A percentile compares a stretch with the other conserved stretches of the same genome.
These are phyloP conservation scores for Daedalea quercina DNA, from an alignment of 768 basidiomycete species.

Conservation along the genomic window DNA sequence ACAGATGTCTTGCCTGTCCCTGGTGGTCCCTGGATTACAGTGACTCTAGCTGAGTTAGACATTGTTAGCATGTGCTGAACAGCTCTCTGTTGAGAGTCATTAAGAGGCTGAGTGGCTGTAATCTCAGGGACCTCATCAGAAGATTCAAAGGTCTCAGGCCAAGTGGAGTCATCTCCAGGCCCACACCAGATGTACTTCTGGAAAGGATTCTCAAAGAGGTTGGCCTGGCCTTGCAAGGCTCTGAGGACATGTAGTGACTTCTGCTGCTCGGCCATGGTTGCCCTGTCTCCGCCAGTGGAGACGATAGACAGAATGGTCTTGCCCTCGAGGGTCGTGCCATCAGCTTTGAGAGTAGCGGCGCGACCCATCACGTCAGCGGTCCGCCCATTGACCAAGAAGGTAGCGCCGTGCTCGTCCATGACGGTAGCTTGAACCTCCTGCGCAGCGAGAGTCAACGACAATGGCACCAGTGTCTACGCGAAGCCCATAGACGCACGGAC, in stretches of 20 bases:
- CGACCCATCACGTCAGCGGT: conserved; percentile 12
- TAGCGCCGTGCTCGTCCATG: conserved; percentile 18
- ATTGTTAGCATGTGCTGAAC: conserved; percentile 31
- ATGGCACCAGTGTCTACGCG: too few species aligned
- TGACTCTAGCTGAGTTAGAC: conserved; percentile 28
- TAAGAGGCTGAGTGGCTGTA: conserved; percentile 25
- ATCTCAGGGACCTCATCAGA: conserved; percentile 14
- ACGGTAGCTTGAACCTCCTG: conserved; percentile 9
- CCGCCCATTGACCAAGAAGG: conserved; percentile 18
- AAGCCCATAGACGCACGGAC: conserved; percentile 11
- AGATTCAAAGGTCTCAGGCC: conserved; percentile 30
- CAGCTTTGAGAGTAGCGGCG: conserved; percentile 17
- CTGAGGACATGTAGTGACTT: conserved; percentile 25
- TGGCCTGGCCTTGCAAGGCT: conserved; percentile 28
- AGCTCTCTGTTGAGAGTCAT: conserved; percentile 32
- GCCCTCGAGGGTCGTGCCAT: conserved; percentile 23
- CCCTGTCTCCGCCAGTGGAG: conserved; percentile 47
- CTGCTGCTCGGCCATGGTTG: conserved; percentile 51
- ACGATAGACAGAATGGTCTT: conserved; percentile 30
- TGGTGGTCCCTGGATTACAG: conserved; percentile 27
- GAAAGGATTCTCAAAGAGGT: conserved; percentile 30
- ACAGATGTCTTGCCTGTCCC: conserved; percentile 27
- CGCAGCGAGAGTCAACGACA: not conserved
- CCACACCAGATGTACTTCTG: conserved; percentile 29
- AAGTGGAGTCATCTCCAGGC: conserved; percentile 22